A percentile compares a stretch with the other conserved stretches of the same genome.
Conservation (phyloP, 768 basidiomycete species). For the Multifurca ochricompacta region DNA sequence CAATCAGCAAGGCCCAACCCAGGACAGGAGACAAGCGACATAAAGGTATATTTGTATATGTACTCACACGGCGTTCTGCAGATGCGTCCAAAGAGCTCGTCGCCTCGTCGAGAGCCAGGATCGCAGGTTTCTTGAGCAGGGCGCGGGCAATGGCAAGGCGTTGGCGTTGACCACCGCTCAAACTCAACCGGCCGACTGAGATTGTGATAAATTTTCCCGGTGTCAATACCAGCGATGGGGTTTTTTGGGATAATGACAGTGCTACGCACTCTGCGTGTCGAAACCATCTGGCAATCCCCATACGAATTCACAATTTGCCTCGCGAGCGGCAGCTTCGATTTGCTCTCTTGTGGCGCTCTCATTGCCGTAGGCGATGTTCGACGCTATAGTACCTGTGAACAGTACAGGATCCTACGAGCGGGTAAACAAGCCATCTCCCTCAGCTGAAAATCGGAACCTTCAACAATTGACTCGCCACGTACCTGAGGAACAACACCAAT, state of each 20-base stretch:
- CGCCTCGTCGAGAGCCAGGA: conserved; percentile 85
- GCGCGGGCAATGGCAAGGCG: conserved; percentile 82
- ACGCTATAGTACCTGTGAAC: conserved; percentile 89
- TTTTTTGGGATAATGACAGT: neutral
- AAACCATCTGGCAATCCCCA: conserved; percentile 93
- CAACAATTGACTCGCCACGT: neutral
- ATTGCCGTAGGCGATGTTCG: conserved; percentile 89
- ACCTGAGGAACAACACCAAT: conserved; percentile 93
- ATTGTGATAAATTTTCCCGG: no score
- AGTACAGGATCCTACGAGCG: conserved; percentile 61
- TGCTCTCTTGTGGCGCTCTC: conserved; percentile 67
- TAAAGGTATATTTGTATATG: no score
- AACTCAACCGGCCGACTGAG: conserved; percentile 57
- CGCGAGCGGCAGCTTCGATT: conserved; percentile 79
- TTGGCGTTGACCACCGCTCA: conserved; percentile 76
- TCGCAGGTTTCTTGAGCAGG: conserved; percentile 78
- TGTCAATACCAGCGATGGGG: neutral
- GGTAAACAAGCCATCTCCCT: neutral
- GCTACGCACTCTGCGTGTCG: conserved; percentile 83
- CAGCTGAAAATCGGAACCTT: neutral
- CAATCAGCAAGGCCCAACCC: neutral
- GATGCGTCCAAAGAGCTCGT: conserved; percentile 85
- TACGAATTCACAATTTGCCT: conserved; percentile 94
- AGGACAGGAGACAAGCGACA: no score
- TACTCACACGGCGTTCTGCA: conserved; percentile 67